phyloP scores from a whole-genome alignment of 495 filamentous ascomycete species.

The Aspergillus avenaceus region DNA sequence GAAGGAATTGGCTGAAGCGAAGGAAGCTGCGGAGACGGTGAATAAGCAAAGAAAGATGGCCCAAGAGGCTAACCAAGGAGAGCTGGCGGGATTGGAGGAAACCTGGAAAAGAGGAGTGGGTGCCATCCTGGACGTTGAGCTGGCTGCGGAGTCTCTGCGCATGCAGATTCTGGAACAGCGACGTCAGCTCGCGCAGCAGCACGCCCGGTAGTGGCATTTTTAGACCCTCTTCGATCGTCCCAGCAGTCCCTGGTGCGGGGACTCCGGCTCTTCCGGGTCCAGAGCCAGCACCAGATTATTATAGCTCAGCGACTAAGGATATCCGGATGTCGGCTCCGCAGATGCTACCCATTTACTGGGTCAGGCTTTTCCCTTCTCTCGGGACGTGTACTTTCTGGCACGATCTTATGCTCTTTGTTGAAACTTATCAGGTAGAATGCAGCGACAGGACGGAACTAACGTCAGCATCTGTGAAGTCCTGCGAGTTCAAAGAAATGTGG shows the following conservation, averaged over 20 bases:
- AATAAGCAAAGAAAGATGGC: slow-evolving; percentile 64
- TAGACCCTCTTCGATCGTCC: background rate
- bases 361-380: background rate
- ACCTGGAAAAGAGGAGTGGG: slow-evolving; percentile 69
- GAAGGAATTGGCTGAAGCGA: slow-evolving; percentile 64
- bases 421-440: background rate
- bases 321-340: background rate
- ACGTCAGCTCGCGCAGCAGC: slow-evolving; percentile 36
- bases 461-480: background rate
- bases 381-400: background rate
- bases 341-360: background rate
- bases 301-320: background rate
- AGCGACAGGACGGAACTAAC: background rate
- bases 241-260: background rate
- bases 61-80: slow-evolving; percentile 66
- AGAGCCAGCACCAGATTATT: background rate
- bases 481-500: background rate
- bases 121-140: slow-evolving; percentile 69
- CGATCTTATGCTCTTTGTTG: background rate
- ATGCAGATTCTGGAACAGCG: slow-evolving; percentile 57
- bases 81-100: slow-evolving; percentile 65
- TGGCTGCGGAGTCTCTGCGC: slow-evolving; percentile 66
- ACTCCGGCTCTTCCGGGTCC: background rate
- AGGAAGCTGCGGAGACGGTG: slow-evolving; percentile 62
- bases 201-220: slow-evolving; percentile 18